Conservation (phyloP, 1,284 basidiomycete species). For the Exobasidium rhododendri region DNA sequence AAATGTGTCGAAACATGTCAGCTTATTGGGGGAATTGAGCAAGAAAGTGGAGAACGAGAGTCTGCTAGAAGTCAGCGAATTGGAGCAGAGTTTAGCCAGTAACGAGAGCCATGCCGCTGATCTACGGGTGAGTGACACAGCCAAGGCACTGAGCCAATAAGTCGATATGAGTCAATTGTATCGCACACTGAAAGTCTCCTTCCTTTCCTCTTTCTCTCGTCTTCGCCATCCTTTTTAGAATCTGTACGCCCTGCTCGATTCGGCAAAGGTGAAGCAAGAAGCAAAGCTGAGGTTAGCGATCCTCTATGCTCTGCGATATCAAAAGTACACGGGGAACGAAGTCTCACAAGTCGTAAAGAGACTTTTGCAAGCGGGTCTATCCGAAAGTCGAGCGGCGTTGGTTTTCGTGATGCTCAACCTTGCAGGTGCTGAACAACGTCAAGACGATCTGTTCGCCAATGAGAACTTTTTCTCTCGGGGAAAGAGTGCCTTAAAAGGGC, state of each 20-base stretch:
- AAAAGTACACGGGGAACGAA: slow-evolving; percentile 80
- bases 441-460: slow-evolving; percentile 95
- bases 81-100: slow-evolving; percentile 92
- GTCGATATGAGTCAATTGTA: neutral
- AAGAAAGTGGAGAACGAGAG: slow-evolving; percentile 78
- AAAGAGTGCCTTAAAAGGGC: slow-evolving; percentile 86
- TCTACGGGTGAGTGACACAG: slow-evolving; percentile 66
- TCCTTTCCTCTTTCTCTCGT: neutral
- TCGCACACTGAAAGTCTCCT: neutral
- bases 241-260: slow-evolving; percentile 25
- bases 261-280: slow-evolving; percentile 69
- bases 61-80: slow-evolving; percentile 77
- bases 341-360: slow-evolving; percentile 79
- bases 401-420: slow-evolving; percentile 91
- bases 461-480: slow-evolving; percentile 93
- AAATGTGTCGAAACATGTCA: slow-evolving; percentile 97
- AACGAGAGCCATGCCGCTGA: slow-evolving; percentile 78
- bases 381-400: slow-evolving; percentile 80
- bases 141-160: no score
- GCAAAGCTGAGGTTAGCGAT: slow-evolving; percentile 92
- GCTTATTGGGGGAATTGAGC: slow-evolving; percentile 91
- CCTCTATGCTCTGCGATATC: slow-evolving; percentile 89
- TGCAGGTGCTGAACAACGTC: slow-evolving; percentile 89
- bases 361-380: slow-evolving; percentile 75
- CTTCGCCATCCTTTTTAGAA: neutral